These are phyloP conservation scores for Curvularia lunata DNA, from an alignment of 2,329 filamentous ascomycete species.

Conservation along the genomic window DNA sequence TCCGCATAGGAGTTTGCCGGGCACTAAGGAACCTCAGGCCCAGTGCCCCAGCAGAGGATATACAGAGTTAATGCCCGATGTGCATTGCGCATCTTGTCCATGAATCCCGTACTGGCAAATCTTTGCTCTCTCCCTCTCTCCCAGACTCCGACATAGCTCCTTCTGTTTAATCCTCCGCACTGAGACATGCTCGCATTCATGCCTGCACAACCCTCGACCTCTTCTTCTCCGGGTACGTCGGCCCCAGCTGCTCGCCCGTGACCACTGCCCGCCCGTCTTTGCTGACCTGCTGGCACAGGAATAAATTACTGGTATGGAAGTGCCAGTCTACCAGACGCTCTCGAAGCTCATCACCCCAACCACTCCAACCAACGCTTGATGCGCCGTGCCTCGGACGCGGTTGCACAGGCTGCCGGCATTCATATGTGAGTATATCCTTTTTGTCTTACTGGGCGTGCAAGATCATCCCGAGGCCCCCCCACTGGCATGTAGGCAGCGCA, in stretches of 20 bases:
- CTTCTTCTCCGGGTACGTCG: conserved; percentile 42
- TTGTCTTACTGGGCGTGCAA: conserved; percentile 1
- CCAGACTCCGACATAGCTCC: conserved; percentile 29
- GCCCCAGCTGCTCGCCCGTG: conserved; percentile 1
- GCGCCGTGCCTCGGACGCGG: conserved; percentile 44
- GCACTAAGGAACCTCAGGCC: conserved; percentile 37
- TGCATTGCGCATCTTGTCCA: conserved; percentile 38
- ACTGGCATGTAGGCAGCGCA: conserved; percentile 5
- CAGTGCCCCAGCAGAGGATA: conserved; percentile 33
- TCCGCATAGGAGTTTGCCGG: conserved; percentile 34
- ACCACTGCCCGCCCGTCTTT: neutral
- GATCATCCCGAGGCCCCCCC: neutral
- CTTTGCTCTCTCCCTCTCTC: conserved; percentile 27
- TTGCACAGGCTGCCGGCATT: conserved; percentile 36
- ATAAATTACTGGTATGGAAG: conserved; percentile 46
- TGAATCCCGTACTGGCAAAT: conserved; percentile 32
- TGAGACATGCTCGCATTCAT: conserved; percentile 48
- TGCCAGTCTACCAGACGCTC: conserved; percentile 36
- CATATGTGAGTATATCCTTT: conserved; percentile 35
- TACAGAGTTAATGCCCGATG: conserved; percentile 42
- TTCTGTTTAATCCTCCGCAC: conserved; percentile 26
- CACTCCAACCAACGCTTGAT: conserved; percentile 35
- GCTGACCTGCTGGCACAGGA: conserved; percentile 29
- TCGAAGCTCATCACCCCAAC: conserved; percentile 36
- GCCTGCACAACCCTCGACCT: conserved; percentile 44